phyloP scores from a whole-genome alignment of 164 flowering plant genomes.

The Akebia trifoliata region DNA sequence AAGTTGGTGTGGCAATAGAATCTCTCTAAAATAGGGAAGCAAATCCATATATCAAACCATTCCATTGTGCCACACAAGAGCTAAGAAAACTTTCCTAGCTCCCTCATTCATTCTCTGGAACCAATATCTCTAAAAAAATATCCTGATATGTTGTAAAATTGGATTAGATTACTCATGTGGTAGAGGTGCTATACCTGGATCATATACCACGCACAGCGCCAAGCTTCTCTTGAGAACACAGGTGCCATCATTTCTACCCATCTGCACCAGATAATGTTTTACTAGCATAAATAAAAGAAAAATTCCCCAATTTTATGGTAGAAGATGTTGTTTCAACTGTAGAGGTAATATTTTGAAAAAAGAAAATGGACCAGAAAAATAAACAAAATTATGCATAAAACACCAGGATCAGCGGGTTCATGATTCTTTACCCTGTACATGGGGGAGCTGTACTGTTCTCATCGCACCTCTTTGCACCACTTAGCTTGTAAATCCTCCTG shows the following conservation, averaged over 20 bases:
- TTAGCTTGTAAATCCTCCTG: slow-evolving; percentile 66
- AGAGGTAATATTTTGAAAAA: background rate
- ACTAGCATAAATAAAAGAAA: background rate
- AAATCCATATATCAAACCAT: no score
- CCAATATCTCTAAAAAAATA: background rate
- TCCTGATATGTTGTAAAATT: background rate
- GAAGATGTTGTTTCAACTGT: background rate
- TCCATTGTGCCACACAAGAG: no score
- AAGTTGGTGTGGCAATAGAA: no score
- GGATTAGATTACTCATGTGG: background rate
- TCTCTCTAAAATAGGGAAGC: no score
- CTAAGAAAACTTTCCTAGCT: background rate
- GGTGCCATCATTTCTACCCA: slow-evolving; percentile 99
- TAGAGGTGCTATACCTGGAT: slow-evolving; percentile 54
- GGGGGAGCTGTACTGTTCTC: slow-evolving; percentile 76
- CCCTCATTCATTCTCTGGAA: background rate
- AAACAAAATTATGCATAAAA: background rate
- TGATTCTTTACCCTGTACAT: slow-evolving; percentile 63
- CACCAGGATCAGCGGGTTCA: background rate
- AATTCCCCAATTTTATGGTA: background rate
- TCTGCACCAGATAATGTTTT: slow-evolving; percentile 34
- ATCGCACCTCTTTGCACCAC: slow-evolving; percentile 62
- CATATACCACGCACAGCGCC: slow-evolving; percentile 95
- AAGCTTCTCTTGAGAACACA: slow-evolving; percentile 81
- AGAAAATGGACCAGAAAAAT: background rate